These are phyloP conservation scores for Solanum hybrid DNA, from an alignment of 305 asterid species.

Conservation along the genomic window DNA sequence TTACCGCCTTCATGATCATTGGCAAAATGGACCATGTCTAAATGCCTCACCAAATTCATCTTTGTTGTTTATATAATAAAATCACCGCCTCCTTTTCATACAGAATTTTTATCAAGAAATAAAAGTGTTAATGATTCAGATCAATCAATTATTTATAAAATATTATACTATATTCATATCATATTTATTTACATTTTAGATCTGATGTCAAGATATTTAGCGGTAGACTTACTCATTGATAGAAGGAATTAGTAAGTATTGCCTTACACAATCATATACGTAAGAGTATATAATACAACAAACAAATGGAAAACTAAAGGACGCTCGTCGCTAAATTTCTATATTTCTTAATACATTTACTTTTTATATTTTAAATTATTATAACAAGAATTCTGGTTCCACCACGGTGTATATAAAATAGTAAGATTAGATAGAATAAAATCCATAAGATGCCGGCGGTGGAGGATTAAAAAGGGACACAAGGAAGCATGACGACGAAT, in stretches of 20 bases:
- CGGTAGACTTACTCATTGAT: neutral
- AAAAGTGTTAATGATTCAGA: neutral
- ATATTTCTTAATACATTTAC: neutral
- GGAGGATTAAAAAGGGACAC: constrained; percentile 5
- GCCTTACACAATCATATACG: neutral
- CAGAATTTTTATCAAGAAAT: neutral
- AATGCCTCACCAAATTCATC: neutral
- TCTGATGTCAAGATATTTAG: neutral
- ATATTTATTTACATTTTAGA: neutral
- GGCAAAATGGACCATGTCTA: neutral
- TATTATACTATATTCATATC: neutral
- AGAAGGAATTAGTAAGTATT: neutral
- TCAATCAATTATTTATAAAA: neutral
- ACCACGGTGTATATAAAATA: neutral
- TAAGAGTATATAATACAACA: neutral
- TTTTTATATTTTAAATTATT: neutral
- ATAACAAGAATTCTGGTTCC: neutral
- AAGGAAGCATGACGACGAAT: constrained; percentile 26
- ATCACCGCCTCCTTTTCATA: too few relatives aligned
- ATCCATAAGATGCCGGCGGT: neutral
- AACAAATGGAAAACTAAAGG: neutral
- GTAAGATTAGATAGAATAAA: neutral
- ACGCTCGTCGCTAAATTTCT: neutral
- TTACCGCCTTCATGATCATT: neutral
- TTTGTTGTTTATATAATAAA: neutral